A percentile compares a stretch with the other conserved stretches of the same genome.
Evolutionary conservation across 2,329 filamentous ascomycete genomes (phyloP).

Genomic region (Fusarium temperatum): DNA sequence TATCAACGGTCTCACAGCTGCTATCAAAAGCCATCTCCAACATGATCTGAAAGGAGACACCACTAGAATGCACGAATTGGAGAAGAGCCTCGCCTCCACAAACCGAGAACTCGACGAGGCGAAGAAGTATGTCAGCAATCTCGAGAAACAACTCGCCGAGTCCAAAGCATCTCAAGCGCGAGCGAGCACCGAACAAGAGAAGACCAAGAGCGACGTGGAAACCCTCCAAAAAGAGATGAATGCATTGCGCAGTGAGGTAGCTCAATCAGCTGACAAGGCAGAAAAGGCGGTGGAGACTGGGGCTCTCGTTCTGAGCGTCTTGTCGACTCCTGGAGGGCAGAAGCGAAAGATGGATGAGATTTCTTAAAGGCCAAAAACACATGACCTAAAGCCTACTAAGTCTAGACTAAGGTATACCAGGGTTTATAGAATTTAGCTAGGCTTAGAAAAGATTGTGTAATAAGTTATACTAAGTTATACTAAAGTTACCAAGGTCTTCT

Average conservation of each 20-base stretch:
- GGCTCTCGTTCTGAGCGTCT: fast-evolving
- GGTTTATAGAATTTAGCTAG: no score
- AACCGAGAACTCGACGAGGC: fast-evolving
- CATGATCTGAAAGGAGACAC: fast-evolving
- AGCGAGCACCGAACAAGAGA: background rate
- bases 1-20: fast-evolving
- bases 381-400: no score
- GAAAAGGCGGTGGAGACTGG: background rate
- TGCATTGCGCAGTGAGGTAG: fast-evolving
- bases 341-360: background rate
- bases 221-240: background rate
- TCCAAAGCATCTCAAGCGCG: fast-evolving
- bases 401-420: no score
- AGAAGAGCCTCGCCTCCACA: fast-evolving
- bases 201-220: fast-evolving
- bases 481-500: fast-evolving
- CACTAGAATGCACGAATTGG: fast-evolving
- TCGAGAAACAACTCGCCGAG: fast-evolving
- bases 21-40: background rate
- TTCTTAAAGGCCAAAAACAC: background rate
- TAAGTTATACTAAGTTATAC: background rate
- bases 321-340: background rate
- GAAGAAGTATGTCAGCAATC: fast-evolving
- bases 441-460: no score
- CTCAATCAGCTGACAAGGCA: background rate